Evolutionary conservation across 371 early-diverging fungal genomes (phyloP).

Genomic region (Apophysomyces ossiformis): DNA sequence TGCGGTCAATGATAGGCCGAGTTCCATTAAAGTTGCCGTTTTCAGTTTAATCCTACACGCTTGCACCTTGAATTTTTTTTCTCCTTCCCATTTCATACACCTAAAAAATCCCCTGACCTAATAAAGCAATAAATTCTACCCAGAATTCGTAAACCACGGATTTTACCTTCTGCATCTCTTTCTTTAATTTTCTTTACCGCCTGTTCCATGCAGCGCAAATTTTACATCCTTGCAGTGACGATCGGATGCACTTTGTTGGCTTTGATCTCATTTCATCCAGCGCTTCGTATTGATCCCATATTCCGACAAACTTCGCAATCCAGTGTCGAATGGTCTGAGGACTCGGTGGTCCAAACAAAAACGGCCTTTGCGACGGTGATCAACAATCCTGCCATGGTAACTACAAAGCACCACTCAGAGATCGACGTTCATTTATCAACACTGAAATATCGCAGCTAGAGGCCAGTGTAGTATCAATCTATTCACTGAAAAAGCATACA

Average conservation of each 20-base stretch:
- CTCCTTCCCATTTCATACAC: background rate
- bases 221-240: background rate
- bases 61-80: background rate
- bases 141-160: background rate
- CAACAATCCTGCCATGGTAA: background rate
- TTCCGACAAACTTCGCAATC: constrained; percentile 1
- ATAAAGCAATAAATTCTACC: background rate
- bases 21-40: constrained; percentile 31
- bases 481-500: background rate
- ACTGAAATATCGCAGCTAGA: background rate
- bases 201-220: background rate
- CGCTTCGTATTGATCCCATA: background rate
- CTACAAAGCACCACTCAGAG: background rate
- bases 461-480: background rate
- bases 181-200: background rate
- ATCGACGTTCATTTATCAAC: background rate
- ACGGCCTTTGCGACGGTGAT: background rate
- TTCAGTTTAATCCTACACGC: background rate
- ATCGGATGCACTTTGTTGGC: background rate
- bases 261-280: constrained; percentile 3
- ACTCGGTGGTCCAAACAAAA: background rate
- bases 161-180: background rate
- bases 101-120: background rate
- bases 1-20: constrained; percentile 51
- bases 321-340: background rate